Evolutionary conservation across 75 land plant genomes (phyloP), one percentile per base, ranked within the genome.

Genomic region (Pinus taeda): DNA sequence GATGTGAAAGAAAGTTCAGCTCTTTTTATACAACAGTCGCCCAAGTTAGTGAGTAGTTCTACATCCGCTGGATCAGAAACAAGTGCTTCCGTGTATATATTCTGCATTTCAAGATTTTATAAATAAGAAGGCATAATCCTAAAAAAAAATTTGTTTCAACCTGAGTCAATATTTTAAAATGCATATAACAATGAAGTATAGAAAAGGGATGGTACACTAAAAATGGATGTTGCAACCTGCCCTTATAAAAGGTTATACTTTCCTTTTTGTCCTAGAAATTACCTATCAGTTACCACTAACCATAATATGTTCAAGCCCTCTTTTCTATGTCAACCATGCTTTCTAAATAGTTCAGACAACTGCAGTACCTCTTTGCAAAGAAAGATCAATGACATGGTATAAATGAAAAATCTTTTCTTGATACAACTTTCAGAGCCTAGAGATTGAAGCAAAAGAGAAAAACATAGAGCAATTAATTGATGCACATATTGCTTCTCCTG

Each of bases 11-110:
- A 57, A 45, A 83, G 75, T 77, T 85, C 87, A 57, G 87, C 87
- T 55, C 85, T 81, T 74, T 78, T 79, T 29, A 85, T 72, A 79
- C 81, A 83, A 30, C 81, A 83, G 77, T 85, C 87, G 15, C 81
- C 87, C 20, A 79, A 60, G 59, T 85, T 83, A 14, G 76, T 76
- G 20, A 83, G 85, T 57, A 83, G 75, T 55, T 85, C 87, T 17
- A 85, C 81, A 85, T 85, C 87, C 49, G 65, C 87, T 56, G 78
- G 78, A 53, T 85, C 57, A 12, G 21, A 57, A 59, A 59, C 22
- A 49, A 85, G 76, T 24, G 87, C 87, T 57, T 49, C 79, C 17
- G 81, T 56, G 80, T 83, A 85, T 42, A 85, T 83, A 80, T 57
- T 75, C 82, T 75, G 83, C 78, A 76, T 71, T 7, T 8, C 53